These are phyloP conservation scores for Eucalyptus caleyi DNA, from an alignment of 345 rosid species.

Conservation along the genomic window DNA sequence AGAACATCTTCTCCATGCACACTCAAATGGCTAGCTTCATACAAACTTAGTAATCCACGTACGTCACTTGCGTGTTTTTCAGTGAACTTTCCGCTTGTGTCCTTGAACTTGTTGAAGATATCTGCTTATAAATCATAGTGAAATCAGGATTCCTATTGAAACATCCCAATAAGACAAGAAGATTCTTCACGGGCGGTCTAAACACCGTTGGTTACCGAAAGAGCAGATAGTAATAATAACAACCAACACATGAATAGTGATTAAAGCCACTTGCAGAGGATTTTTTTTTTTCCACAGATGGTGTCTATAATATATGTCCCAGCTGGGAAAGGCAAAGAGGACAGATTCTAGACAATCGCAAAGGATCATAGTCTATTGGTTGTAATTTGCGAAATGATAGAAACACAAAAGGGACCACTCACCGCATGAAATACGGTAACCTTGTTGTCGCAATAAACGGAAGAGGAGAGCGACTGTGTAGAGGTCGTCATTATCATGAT, in stretches of 20 bases:
- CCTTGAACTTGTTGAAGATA: constrained; percentile 14
- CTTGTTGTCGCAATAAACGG: constrained; percentile 8
- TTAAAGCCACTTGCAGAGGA: not conserved
- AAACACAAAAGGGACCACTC: not conserved
- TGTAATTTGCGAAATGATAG: not conserved
- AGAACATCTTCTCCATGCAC: constrained; percentile 4
- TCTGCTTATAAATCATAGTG: not conserved
- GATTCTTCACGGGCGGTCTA: not conserved
- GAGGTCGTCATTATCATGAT: not conserved
- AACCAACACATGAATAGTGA: not conserved
- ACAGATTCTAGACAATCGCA: not conserved
- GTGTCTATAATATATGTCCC: not conserved
- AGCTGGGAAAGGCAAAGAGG: not conserved
- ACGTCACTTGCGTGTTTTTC: constrained; percentile 1
- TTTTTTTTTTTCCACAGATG: not conserved
- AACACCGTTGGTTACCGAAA: not conserved
- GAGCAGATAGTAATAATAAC: not conserved
- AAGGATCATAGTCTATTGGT: not conserved
- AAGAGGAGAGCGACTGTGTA: not conserved
- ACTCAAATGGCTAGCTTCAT: not conserved
- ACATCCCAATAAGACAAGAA: not conserved
- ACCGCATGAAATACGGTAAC: not conserved
- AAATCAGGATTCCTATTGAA: not conserved
- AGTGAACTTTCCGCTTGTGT: not conserved
- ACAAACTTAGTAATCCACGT: not conserved